Conservation (phyloP, 2,329 filamentous ascomycete genomes). For the Ilyonectria destructans region DNA sequence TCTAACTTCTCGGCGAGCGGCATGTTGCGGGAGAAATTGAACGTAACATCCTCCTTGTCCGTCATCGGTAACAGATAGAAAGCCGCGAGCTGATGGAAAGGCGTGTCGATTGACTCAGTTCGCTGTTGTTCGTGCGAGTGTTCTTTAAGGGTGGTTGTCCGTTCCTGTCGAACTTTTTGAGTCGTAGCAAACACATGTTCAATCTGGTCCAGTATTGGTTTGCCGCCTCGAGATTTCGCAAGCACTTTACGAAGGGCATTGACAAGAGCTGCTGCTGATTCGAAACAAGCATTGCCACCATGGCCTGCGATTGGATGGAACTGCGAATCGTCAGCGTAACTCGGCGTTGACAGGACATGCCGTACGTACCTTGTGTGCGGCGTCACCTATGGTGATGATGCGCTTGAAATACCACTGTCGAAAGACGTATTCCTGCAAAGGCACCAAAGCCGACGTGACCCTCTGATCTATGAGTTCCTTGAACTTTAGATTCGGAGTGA, state of each 20-base stretch:
- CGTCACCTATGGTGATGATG: slow-evolving; percentile 59
- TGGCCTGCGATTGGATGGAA: slow-evolving; percentile 27
- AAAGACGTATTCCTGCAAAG: slow-evolving; percentile 57
- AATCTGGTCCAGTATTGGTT: slow-evolving; percentile 12
- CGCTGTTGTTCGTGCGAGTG: slow-evolving; percentile 29
- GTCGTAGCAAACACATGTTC: slow-evolving; percentile 20
- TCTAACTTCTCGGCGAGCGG: slow-evolving; percentile 26
- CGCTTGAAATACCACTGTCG: slow-evolving; percentile 57
- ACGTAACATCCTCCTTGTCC: slow-evolving; percentile 24
- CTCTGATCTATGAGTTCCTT: slow-evolving; percentile 50
- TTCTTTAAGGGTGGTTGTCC: slow-evolving; percentile 12
- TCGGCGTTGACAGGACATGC: neutral
- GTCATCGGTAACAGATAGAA: slow-evolving; percentile 21
- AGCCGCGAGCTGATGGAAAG: slow-evolving; percentile 11
- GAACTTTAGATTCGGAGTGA: slow-evolving; percentile 40
- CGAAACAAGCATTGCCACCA: slow-evolving; percentile 26
- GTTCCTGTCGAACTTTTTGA: slow-evolving; percentile 18
- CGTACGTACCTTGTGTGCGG: slow-evolving; percentile 51
- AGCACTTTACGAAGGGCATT: slow-evolving; percentile 9
- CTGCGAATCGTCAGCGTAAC: neutral
- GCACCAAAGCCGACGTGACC: slow-evolving; percentile 51
- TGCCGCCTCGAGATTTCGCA: neutral
- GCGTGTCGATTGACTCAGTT: slow-evolving; percentile 20
- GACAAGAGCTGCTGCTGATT: slow-evolving; percentile 21
- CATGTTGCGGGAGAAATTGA: slow-evolving; percentile 32